Evolutionary conservation across 192 early-diverging fungal species (phyloP), one percentile per base, ranked within the genome.

Genomic region (Chytriomyces sp.): DNA sequence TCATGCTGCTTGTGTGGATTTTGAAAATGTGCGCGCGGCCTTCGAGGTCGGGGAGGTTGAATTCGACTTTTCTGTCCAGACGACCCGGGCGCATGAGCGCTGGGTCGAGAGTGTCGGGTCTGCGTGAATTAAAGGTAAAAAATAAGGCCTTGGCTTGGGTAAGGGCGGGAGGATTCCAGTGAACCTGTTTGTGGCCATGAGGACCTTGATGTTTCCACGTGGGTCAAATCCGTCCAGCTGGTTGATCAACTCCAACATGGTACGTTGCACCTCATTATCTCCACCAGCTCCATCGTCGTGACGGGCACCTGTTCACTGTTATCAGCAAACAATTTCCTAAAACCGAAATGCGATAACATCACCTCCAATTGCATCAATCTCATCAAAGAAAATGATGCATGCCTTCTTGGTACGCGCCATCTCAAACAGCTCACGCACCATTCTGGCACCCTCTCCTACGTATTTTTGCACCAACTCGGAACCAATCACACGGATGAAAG

Each of bases 371-470:
- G 98, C 98, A 75, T 99, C 98, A 28, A 99, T 88, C 83, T 99
- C 98, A 76, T 99, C 98, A 86, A 99, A 98, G 79, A 99, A 99
- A 74, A 99, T 98, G 73, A 99, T 99, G 79, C 98, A 99, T 2
- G 98, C 98, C 77, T 99, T 99, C 84, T 98, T 98, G 52, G 96
- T 93, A 66, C 96, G 90, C 53, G 98, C 98, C 98, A 99, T 99
- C 80, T 99, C 95, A 79, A 99, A 99, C 68, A 99, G 85, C 73
- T 99, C 98, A 64, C 98, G 91, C 57, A 99, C 93, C 98, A 99
- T 98, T 71, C 98, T 89, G 14, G 96, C 98, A 40, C 97, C 97
- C 77, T 98, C 96, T 61, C 96, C 96, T n/a, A 98, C 95, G 73
- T 98, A 98, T 66, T 98, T 95, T 87, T 99, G 98, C 17, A 99